These are phyloP conservation scores for Luffa aegyptiaca DNA, from an alignment of 306 rosid species.

Conservation along the genomic window DNA sequence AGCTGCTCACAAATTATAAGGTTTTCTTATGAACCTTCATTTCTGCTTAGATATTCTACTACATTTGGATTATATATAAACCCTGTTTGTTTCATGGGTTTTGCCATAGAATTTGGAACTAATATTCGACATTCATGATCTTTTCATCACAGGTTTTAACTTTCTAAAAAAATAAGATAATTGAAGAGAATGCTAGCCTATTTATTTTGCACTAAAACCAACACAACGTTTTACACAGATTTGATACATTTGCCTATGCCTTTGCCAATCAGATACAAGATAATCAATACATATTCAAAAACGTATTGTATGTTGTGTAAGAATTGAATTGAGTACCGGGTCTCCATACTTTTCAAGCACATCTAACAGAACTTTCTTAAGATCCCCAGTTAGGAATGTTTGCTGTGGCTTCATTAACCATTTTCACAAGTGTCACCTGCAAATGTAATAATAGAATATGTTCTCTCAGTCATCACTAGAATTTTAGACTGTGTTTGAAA, in stretches of 20 bases:
- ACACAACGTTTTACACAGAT: neutral
- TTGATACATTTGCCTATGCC: neutral
- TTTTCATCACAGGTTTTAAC: neutral
- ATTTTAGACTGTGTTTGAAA: neutral
- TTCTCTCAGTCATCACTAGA: conserved; percentile 1
- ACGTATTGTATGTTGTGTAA: neutral
- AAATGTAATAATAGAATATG: neutral
- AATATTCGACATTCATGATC: neutral
- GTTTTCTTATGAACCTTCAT: neutral
- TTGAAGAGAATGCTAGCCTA: neutral
- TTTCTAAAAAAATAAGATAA: neutral
- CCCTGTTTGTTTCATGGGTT: neutral
- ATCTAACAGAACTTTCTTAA: conserved; percentile 7
- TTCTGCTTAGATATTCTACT: neutral
- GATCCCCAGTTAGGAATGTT: conserved; percentile 78
- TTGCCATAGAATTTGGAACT: neutral
- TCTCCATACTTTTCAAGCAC: neutral
- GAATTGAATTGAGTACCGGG: neutral
- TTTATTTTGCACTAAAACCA: neutral
- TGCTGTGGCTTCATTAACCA: conserved; percentile 84
- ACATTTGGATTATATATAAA: neutral
- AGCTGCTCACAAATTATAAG: neutral
- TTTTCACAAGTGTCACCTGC: conserved; percentile 85
- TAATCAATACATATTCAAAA: neutral
- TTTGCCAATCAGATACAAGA: neutral